Evolutionary conservation across 1,139 yeast genomes (phyloP).

Genomic region (Casaregolazyma lundiana): DNA sequence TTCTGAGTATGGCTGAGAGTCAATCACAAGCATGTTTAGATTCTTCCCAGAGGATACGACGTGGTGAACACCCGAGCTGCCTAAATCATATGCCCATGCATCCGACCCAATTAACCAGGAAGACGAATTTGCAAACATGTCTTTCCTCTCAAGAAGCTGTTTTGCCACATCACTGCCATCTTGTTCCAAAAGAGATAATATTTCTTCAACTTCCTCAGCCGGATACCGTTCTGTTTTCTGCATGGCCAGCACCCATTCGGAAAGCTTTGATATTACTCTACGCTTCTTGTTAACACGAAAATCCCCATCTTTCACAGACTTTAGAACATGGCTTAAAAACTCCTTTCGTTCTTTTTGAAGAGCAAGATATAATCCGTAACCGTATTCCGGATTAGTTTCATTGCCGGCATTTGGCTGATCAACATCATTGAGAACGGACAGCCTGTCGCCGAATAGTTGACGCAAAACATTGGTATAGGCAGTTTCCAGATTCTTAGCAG

Average conservation of each 20-base stretch:
- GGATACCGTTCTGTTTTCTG: slow-evolving; percentile 21
- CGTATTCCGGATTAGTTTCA: slow-evolving; percentile 67
- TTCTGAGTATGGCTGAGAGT: slow-evolving; percentile 75
- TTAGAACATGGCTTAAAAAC: slow-evolving; percentile 47
- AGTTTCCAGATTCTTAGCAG: slow-evolving; percentile 57
- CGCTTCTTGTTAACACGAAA: slow-evolving; percentile 45
- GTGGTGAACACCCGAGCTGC: slow-evolving; percentile 87
- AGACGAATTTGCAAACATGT: slow-evolving; percentile 45
- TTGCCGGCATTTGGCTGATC: slow-evolving; percentile 41
- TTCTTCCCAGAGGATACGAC: slow-evolving; percentile 72
- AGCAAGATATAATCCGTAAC: slow-evolving; percentile 72
- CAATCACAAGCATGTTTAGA: slow-evolving; percentile 80
- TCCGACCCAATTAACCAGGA: slow-evolving; percentile 93
- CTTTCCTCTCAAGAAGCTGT: slow-evolving; percentile 44
- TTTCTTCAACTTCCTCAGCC: slow-evolving; percentile 29
- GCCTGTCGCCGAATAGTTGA: slow-evolving; percentile 53
- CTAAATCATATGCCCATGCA: slow-evolving; percentile 92
- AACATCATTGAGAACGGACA: slow-evolving; percentile 57
- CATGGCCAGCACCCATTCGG: slow-evolving; percentile 58
- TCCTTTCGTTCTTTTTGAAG: slow-evolving; percentile 42
- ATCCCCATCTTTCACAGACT: slow-evolving; percentile 46
- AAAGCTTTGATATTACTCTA: slow-evolving; percentile 52
- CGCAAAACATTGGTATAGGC: slow-evolving; percentile 72
- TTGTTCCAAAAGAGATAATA: slow-evolving; percentile 39
- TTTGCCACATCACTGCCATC: slow-evolving; percentile 41